These are phyloP conservation scores for Termitomyces sp. DNA, from an alignment of 768 basidiomycete species.

Conservation along the genomic window DNA sequence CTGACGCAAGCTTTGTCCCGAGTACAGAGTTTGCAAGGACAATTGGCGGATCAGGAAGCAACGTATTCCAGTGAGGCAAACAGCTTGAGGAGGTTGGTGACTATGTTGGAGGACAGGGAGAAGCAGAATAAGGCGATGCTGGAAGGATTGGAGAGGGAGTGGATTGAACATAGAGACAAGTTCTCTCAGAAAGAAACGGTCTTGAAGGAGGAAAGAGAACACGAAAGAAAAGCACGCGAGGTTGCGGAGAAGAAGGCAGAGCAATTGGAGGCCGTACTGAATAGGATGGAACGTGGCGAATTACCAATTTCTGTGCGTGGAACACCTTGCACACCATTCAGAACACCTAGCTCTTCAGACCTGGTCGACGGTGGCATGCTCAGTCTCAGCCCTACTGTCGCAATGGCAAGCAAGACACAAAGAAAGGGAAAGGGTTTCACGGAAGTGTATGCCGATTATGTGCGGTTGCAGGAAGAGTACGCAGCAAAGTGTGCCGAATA, in stretches of 20 bases:
- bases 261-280: slow-evolving; percentile 68
- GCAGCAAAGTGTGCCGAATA: slow-evolving; percentile 77
- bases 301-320: slow-evolving; percentile 50
- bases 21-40: slow-evolving; percentile 69
- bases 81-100: slow-evolving; percentile 67
- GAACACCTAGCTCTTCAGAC: slow-evolving; percentile 35
- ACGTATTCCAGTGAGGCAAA: slow-evolving; percentile 76
- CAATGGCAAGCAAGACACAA: slow-evolving; percentile 78
- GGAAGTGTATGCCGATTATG: slow-evolving; percentile 89
- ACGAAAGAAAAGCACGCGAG: slow-evolving; percentile 64
- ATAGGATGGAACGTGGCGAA: slow-evolving; percentile 69
- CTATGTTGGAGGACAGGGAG: slow-evolving; percentile 85
- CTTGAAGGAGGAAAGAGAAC: slow-evolving; percentile 66
- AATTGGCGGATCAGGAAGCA: slow-evolving; percentile 81
- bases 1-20: slow-evolving; percentile 73
- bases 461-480: slow-evolving; percentile 79
- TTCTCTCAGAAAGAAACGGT: slow-evolving; percentile 62
- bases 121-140: slow-evolving; percentile 80
- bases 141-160: slow-evolving; percentile 77
- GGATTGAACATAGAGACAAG: slow-evolving; percentile 68
- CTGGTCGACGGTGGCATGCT: slow-evolving; percentile 50
- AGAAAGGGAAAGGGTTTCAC: slow-evolving; percentile 87
- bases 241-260: slow-evolving; percentile 67
- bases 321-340: slow-evolving; percentile 44
- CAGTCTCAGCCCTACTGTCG: slow-evolving; percentile 82